Evolutionary conservation across 371 early-diverging fungal species (phyloP).

Genomic region (Mortierella sp.): DNA sequence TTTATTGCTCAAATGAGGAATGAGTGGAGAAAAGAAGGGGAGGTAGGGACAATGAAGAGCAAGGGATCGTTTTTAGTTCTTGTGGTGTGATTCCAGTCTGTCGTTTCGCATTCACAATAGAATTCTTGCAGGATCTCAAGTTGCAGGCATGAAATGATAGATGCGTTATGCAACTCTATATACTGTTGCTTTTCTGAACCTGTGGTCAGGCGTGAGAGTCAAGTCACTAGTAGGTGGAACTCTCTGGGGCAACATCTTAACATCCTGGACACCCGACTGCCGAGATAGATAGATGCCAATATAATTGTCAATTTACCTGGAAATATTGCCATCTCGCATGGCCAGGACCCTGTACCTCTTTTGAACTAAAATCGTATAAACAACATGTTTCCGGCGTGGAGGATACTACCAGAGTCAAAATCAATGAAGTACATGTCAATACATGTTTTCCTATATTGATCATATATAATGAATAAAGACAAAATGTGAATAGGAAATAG

Average conservation of each 20-base stretch:
- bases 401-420: too few relatives aligned
- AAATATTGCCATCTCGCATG: too few relatives aligned
- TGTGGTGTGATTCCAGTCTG: background rate
- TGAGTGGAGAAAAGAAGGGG: background rate
- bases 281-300: too few relatives aligned
- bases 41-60: background rate
- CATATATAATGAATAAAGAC: too few relatives aligned
- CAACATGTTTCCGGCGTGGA: too few relatives aligned
- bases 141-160: background rate
- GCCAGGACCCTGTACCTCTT: too few relatives aligned
- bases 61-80: background rate
- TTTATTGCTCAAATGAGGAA: background rate
- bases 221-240: background rate
- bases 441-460: too few relatives aligned
- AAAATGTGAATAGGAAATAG: background rate
- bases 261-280: background rate
- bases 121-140: background rate
- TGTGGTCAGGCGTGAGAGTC: background rate
- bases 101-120: background rate
- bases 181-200: background rate
- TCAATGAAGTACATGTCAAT: too few relatives aligned
- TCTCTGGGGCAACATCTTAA: background rate
- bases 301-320: too few relatives aligned
- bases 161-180: background rate
- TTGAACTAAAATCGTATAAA: too few relatives aligned